These are phyloP conservation scores for Laburnicola sp. DNA, from an alignment of 2,329 filamentous ascomycete genomes.

Conservation along the genomic window DNA sequence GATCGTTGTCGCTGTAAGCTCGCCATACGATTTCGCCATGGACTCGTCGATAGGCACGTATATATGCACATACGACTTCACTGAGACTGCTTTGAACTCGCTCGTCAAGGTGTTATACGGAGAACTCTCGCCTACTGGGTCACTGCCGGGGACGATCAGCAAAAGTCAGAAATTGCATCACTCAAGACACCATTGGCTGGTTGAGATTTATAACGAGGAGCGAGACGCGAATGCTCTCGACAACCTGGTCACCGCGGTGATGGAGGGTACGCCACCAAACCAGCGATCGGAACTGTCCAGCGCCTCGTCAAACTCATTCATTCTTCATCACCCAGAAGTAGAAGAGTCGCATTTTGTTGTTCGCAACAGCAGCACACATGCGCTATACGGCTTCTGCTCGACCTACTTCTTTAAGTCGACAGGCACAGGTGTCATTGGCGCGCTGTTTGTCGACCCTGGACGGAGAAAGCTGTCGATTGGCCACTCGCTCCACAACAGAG, in stretches of 20 bases:
- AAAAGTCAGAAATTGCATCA: conserved; percentile 87
- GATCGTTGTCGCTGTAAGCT: conserved; percentile 90
- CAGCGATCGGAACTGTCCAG: conserved; percentile 70
- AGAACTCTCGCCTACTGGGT: conserved; percentile 62
- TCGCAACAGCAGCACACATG: conserved; percentile 87
- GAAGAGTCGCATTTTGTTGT: conserved; percentile 89
- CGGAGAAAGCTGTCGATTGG: conserved; percentile 89
- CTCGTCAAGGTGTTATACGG: conserved; percentile 83
- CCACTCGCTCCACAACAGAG: conserved; percentile 82
- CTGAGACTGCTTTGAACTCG: conserved; percentile 84
- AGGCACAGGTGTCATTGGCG: conserved; percentile 74
- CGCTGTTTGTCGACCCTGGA: conserved; percentile 85
- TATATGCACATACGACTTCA: conserved; percentile 95
- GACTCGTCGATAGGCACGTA: conserved; percentile 90
- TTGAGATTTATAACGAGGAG: conserved; percentile 82
- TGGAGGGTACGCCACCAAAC: conserved; percentile 66
- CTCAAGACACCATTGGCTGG: conserved; percentile 92
- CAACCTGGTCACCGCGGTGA: conserved; percentile 70
- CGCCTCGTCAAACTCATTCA: conserved; percentile 73
- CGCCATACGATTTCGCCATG: conserved; percentile 94
- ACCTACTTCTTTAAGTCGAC: conserved; percentile 78
- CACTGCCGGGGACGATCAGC: conserved; percentile 71
- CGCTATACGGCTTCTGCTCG: conserved; percentile 87
- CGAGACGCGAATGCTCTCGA: conserved; percentile 75
- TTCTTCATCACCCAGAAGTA: conserved; percentile 69